Evolutionary conservation across 169 alveolate genomes (phyloP).

Genomic region (Plasmodium falciparum): DNA sequence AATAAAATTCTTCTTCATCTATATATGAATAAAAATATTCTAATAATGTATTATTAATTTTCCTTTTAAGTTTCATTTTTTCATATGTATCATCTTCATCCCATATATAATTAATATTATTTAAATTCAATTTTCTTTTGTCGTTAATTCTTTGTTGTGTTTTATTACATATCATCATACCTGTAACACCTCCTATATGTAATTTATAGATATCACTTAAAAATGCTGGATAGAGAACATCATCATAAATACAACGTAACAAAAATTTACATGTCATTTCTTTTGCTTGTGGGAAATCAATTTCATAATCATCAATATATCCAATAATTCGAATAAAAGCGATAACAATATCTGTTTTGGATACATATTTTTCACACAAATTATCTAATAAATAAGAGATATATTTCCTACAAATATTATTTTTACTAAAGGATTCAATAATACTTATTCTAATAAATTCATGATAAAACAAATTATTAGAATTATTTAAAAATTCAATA

Average conservation of each 20-base stretch:
- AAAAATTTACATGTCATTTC: conserved; percentile 74
- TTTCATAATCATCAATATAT: conserved; percentile 74
- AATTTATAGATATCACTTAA: conserved; percentile 63
- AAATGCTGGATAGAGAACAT: conserved; percentile 71
- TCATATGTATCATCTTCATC: conserved; percentile 78
- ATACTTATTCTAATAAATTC: conserved; percentile 75
- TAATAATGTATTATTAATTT: conserved; percentile 64
- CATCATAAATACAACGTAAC: conserved; percentile 68
- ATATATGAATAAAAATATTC: conserved; percentile 73
- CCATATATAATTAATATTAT: conserved; percentile 60
- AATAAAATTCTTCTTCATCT: conserved; percentile 60
- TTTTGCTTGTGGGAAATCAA: conserved; percentile 68
- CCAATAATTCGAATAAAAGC: conserved; percentile 76
- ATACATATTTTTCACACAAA: conserved; percentile 52
- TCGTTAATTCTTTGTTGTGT: conserved; percentile 69
- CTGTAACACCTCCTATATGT: conserved; percentile 75
- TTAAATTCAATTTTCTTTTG: conserved; percentile 46
- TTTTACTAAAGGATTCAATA: conserved; percentile 71
- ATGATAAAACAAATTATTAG: conserved; percentile 60
- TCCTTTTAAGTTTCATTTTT: conserved; percentile 71
- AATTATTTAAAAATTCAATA: conserved; percentile 56
- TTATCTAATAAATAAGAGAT: conserved; percentile 54
- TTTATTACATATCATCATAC: conserved; percentile 75
- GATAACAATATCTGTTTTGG: conserved; percentile 50
- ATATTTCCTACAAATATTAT: conserved; percentile 69